A percentile compares a stretch with the other conserved stretches of the same genome.
These are phyloP conservation scores for Neonectria magnoliae DNA, from an alignment of 2,329 filamentous ascomycete species.

Conservation along the genomic window DNA sequence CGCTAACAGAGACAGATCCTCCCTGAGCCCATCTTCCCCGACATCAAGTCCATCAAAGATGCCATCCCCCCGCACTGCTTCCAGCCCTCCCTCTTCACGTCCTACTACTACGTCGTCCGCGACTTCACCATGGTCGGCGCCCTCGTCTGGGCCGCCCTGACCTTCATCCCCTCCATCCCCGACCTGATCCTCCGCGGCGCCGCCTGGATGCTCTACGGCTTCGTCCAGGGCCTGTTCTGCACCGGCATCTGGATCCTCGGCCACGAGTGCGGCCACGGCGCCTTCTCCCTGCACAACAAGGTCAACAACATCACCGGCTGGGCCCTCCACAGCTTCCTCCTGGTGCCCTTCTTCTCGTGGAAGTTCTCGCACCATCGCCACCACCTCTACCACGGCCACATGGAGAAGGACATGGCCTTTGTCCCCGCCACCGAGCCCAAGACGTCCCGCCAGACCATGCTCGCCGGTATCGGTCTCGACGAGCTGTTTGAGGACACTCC, in stretches of 20 bases:
- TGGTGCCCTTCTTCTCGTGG: constrained; percentile 79
- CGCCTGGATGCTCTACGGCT: constrained; percentile 69
- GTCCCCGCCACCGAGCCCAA: constrained; percentile 61
- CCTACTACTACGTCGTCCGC: constrained; percentile 65
- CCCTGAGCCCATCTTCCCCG: constrained; percentile 39
- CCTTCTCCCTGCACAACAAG: constrained; percentile 66
- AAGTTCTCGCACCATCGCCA: constrained; percentile 76
- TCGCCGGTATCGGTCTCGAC: constrained; percentile 54
- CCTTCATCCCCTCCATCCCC: constrained; percentile 63
- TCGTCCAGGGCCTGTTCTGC: constrained; percentile 71
- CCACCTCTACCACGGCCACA: constrained; percentile 74
- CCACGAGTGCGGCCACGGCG: constrained; percentile 77
- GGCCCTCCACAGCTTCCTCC: constrained; percentile 70
- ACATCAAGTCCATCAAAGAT: constrained; percentile 46
- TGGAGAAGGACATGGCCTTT: constrained; percentile 74
- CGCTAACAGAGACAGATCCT: constrained; percentile 21
- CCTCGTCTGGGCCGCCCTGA: constrained; percentile 62
- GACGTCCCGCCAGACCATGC: constrained; percentile 45
- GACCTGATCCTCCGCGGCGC: constrained; percentile 54
- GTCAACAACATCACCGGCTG: constrained; percentile 73
- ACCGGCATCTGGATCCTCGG: constrained; percentile 77
- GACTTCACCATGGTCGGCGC: constrained; percentile 61
- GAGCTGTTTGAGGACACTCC: constrained; percentile 73
- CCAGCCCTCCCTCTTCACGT: constrained; percentile 61
- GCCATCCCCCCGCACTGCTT: constrained; percentile 72